Evolutionary conservation across 345 rosid genomes (phyloP), one percentile per base, ranked within the genome.

Genomic region (Acer saccharum): DNA sequence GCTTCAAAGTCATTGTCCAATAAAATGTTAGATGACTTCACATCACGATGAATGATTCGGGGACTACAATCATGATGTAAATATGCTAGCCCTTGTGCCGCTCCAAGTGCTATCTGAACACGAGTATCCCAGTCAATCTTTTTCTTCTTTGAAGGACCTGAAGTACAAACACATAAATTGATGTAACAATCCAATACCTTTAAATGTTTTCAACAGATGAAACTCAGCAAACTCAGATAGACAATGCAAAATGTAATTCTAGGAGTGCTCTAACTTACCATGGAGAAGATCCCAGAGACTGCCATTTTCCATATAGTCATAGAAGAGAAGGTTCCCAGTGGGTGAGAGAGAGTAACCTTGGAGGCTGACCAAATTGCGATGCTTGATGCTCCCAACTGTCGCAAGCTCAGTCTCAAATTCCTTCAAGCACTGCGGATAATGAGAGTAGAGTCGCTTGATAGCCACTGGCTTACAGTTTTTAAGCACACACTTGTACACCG

Each of bases 281-380:
- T 96, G 99, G 77, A 94, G 97, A 64, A 90, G 88, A 88, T 94
- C 99, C 97, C 97, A 94, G 69, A 96, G 98, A 82, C 98, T 96
- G 71, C 99, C 99, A 81, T 90, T 96, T 39, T 96, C 99, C 98
- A 96, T 92, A 73, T 90, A 96, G 79, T 96, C 99, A 65, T 96
- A 96, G 86, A 96, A 96, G 32, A 96, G 92, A 81, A 96, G 97
- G 80, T 93, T 90, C 18, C 98, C 98, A 4, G 84, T 83, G 41
- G 90, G 86, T 18, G 99, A 94, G 32, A 96, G 78, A 1, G 99
- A 91, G 80, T 90, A 96, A 48, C 93, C 98, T 86, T 94, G 98
- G 27, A 96, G 87, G 86, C 97, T 84, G 63, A 96, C 98, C 43
- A 96, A 90, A 79, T 96, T 96, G 63, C 98, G 88, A 68, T 96